Evolutionary conservation across 2,329 filamentous ascomycete genomes (phyloP), one percentile per base, ranked within the genome.

Genomic region (Plectosphaerella sp.): DNA sequence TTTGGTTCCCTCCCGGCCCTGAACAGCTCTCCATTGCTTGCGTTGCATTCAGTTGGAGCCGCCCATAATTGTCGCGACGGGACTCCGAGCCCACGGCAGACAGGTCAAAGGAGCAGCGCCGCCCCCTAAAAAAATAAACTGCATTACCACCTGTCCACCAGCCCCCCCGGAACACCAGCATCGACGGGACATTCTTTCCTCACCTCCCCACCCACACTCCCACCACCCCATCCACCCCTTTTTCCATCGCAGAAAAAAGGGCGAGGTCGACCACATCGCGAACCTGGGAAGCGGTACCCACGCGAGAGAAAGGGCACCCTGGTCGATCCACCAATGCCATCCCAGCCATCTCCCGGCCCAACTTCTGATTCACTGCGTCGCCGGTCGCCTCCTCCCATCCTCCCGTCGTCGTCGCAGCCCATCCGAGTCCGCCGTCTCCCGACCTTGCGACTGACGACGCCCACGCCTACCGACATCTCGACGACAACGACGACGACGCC

Each of bases 271-370:
- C 28, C 28, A 58, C 56, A 52, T 59, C 58, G 59, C 61, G 59
- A 63, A 33, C 28, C 28, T 33, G 8, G 28, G 28, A 33, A 33
- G 28, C 8, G 28, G 28, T 33, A 33, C 61, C 57, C 51, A 49
- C 57, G 51, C 28, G 11, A 33, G 28, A 33, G 28, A 33, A 33
- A 41, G 36, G 51, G 55, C 46, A 56, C 58, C 58, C 58, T 49
- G 57, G 57, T 59, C 62, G 62, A 62, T 61, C 12, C 64, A 60
- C 65, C 64, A 66, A 74, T 73, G 70, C 67, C 65, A 58, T 61
- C 64, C 73, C 72, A 75, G 72, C 74, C 73, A 72, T 74, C 67
- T 63, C 61, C 62, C 66, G 63, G 60, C 63, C 66, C 67, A 68
- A 69, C 59, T 54, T 53, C 60, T 63, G 60, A 67, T 59, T 60